Evolutionary conservation across 495 filamentous ascomycete genomes (phyloP).

Genomic region (Penicillium psychrofluorescens): DNA sequence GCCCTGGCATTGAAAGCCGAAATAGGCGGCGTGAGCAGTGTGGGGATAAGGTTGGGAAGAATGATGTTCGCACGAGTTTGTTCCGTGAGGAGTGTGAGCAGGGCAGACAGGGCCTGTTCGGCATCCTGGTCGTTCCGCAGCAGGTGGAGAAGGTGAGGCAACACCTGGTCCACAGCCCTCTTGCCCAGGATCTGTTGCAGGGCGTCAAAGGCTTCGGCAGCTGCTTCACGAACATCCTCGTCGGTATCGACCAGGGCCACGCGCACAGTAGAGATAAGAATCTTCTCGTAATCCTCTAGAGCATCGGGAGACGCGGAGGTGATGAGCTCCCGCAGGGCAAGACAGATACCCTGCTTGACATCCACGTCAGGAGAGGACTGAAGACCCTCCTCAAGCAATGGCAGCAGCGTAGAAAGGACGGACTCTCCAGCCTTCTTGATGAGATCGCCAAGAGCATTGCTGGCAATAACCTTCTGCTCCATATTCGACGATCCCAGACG

Average conservation of each 20-base stretch:
- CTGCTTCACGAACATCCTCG: conserved; percentile 85
- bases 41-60: conserved; percentile 90
- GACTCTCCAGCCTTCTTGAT: conserved; percentile 95
- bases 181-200: conserved; percentile 91
- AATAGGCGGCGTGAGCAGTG: conserved; percentile 82
- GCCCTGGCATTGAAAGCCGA: conserved; percentile 90
- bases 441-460: conserved; percentile 90
- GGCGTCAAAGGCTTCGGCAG: conserved; percentile 93
- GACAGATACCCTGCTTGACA: conserved; percentile 94
- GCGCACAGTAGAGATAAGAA: conserved; percentile 86
- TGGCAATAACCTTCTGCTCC: conserved; percentile 97
- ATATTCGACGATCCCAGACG: conserved; percentile 91
- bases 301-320: conserved; percentile 82
- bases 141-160: conserved; percentile 84
- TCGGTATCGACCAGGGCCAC: conserved; percentile 88
- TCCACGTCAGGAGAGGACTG: conserved; percentile 84
- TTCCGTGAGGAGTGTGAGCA: conserved; percentile 89
- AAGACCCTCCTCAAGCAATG: conserved; percentile 87
- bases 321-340: conserved; percentile 89
- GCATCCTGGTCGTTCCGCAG: conserved; percentile 79
- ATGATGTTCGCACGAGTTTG: conserved; percentile 92
- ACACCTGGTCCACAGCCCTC: conserved; percentile 85
- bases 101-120: conserved; percentile 83
- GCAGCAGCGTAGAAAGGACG: conserved; percentile 78
- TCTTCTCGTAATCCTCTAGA: conserved; percentile 91